Conservation (phyloP, 2,329 filamentous ascomycete genomes). For the Pestalotiopsis sp. region DNA sequence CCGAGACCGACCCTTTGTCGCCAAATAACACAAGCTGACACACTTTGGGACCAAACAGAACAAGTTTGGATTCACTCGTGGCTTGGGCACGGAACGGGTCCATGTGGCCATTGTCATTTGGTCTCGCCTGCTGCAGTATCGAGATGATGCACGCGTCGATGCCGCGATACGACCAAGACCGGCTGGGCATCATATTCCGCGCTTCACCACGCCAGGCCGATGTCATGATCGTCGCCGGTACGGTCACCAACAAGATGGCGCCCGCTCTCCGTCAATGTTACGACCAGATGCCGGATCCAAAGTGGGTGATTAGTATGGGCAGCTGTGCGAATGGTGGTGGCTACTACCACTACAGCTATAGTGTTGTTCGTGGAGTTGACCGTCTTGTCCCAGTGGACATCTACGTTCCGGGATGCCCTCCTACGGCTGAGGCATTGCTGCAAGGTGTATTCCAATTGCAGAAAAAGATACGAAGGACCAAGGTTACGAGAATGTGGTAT, state of each 20-base stretch:
- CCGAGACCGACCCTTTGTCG: conserved; percentile 27
- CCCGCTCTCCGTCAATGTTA: conserved; percentile 65
- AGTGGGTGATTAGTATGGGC: conserved; percentile 69
- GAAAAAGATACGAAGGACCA: conserved; percentile 64
- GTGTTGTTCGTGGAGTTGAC: conserved; percentile 65
- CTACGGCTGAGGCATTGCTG: conserved; percentile 48
- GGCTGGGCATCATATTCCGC: conserved; percentile 67
- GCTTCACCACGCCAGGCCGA: conserved; percentile 66
- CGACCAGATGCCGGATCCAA: conserved; percentile 68
- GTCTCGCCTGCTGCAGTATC: conserved; percentile 62
- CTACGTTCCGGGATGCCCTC: conserved; percentile 67
- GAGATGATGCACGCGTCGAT: conserved; percentile 69
- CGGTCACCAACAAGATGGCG: conserved; percentile 70
- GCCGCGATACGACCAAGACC: conserved; percentile 64
- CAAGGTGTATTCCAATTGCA: conserved; percentile 68
- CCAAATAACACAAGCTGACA: not conserved
- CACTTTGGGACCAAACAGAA: conserved; percentile 20
- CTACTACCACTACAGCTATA: conserved; percentile 76
- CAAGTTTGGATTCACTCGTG: conserved; percentile 54
- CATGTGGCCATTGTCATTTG: conserved; percentile 63
- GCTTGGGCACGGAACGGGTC: conserved; percentile 62
- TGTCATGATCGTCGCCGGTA: conserved; percentile 69
- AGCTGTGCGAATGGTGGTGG: conserved; percentile 72
- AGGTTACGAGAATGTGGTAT: conserved; percentile 52
- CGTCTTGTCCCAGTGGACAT: conserved; percentile 69